Conservation (phyloP, 2,329 filamentous ascomycete species). For the Coleophoma eucalyptorum region DNA sequence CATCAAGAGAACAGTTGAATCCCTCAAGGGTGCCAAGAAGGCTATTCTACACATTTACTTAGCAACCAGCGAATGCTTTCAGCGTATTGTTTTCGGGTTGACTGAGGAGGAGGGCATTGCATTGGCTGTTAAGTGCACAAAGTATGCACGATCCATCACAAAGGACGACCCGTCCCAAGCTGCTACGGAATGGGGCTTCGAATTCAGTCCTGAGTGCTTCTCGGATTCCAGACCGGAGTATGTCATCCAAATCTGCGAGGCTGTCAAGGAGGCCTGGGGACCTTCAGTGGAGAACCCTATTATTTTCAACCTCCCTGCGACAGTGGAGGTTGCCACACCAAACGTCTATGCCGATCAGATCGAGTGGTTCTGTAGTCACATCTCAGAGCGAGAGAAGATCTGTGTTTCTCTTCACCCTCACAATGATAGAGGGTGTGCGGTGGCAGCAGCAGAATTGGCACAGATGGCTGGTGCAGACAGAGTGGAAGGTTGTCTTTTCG, state of each 20-base stretch:
- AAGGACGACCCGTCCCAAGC: conserved; percentile 65
- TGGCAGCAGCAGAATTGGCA: conserved; percentile 85
- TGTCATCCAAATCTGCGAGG: conserved; percentile 79
- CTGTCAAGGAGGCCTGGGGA: conserved; percentile 91
- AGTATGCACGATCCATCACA: conserved; percentile 83
- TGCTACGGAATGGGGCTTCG: conserved; percentile 69
- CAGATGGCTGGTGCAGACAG: conserved; percentile 96
- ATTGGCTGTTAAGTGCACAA: conserved; percentile 80
- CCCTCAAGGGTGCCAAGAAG: conserved; percentile 84
- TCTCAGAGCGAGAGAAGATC: conserved; percentile 80
- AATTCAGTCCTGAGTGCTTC: conserved; percentile 85
- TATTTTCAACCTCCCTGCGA: conserved; percentile 96
- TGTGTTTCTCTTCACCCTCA: conserved; percentile 90
- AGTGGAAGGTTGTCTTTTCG: conserved; percentile 91
- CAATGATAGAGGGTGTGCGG: conserved; percentile 88
- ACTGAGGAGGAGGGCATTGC: conserved; percentile 76
- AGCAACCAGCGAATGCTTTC: conserved; percentile 94
- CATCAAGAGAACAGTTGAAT: conserved; percentile 85
- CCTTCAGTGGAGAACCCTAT: conserved; percentile 76
- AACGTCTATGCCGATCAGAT: conserved; percentile 97
- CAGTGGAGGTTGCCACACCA: conserved; percentile 90
- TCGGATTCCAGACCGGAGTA: conserved; percentile 87
- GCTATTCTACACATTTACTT: conserved; percentile 95
- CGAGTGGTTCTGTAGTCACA: conserved; percentile 88
- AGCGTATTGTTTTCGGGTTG: conserved; percentile 85